Conservation (phyloP, 306 rosid species). For the Luffa aegyptiaca region DNA sequence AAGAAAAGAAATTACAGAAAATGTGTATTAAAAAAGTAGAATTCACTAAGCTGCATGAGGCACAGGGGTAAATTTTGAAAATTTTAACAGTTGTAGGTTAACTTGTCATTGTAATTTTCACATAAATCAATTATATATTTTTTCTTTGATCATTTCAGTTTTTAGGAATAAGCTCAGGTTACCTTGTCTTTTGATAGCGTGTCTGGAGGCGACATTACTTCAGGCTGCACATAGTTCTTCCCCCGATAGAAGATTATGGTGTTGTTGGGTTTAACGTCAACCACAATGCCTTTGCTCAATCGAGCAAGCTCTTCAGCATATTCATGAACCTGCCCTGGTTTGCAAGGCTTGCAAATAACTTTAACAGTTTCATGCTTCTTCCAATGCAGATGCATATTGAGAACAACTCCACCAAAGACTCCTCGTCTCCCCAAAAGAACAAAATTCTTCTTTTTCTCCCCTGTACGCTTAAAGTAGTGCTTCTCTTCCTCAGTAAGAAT, state of each 20-base stretch:
- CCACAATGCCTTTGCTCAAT: constrained; percentile 83
- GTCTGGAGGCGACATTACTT: constrained; percentile 70
- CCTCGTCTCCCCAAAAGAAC: constrained; percentile 83
- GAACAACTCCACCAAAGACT: constrained; percentile 88
- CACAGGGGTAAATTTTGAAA: neutral
- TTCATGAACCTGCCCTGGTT: constrained; percentile 66
- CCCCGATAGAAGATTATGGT: constrained; percentile 64
- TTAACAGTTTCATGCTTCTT: constrained; percentile 88
- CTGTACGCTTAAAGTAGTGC: constrained; percentile 83
- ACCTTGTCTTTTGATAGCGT: constrained; percentile 84
- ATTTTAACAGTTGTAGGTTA: neutral
- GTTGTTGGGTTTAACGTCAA: constrained; percentile 63
- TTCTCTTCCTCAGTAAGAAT: constrained; percentile 81
- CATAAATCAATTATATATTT: neutral
- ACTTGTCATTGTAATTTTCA: neutral
- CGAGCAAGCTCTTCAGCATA: constrained; percentile 80
- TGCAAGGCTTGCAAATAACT: constrained; percentile 85
- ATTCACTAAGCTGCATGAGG: neutral
- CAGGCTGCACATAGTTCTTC: constrained; percentile 78
- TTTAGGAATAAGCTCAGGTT: constrained; percentile 14
- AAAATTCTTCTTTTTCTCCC: constrained; percentile 82
- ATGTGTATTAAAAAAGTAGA: neutral
- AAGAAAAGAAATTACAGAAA: neutral
- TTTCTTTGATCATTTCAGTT: neutral
- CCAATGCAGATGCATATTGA: constrained; percentile 97